These are phyloP conservation scores for Trapa bicornis DNA, from an alignment of 345 rosid genomes.

Conservation along the genomic window DNA sequence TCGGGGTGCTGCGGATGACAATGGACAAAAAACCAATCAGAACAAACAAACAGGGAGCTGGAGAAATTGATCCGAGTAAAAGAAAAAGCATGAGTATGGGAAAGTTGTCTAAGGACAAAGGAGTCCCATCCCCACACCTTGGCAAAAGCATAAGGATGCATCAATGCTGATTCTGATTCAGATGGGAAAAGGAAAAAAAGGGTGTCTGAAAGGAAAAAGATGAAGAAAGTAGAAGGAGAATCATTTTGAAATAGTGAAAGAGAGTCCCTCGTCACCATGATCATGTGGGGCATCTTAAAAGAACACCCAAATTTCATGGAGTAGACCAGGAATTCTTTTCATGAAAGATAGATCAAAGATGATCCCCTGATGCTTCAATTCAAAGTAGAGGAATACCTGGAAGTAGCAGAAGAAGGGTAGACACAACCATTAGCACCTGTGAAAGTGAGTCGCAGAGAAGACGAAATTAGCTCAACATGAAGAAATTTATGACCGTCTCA, in stretches of 20 bases:
- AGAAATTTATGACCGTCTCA: too few relatives aligned
- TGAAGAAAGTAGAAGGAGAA: background rate
- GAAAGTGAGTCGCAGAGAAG: slow-evolving; percentile 12
- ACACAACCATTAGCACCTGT: slow-evolving; percentile 33
- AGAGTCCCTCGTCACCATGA: background rate
- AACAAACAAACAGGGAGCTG: too few relatives aligned
- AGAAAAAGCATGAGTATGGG: too few relatives aligned
- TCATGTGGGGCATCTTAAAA: background rate
- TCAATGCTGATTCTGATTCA: background rate
- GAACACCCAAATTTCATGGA: background rate
- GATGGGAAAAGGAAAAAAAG: background rate
- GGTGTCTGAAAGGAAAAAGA: background rate
- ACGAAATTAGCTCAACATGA: background rate
- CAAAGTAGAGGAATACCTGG: slow-evolving; percentile 19
- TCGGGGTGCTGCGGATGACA: background rate
- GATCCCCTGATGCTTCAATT: background rate
- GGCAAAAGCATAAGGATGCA: too few relatives aligned
- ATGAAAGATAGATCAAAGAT: background rate
- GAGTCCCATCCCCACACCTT: too few relatives aligned
- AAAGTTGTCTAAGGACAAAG: too few relatives aligned
- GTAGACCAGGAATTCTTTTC: background rate
- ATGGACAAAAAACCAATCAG: too few relatives aligned
- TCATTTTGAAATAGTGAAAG: background rate
- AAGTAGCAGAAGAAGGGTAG: slow-evolving; percentile 34
- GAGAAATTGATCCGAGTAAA: too few relatives aligned